Conservation (phyloP, 2,329 filamentous ascomycete genomes). For the Botrytis sinoallii region DNA sequence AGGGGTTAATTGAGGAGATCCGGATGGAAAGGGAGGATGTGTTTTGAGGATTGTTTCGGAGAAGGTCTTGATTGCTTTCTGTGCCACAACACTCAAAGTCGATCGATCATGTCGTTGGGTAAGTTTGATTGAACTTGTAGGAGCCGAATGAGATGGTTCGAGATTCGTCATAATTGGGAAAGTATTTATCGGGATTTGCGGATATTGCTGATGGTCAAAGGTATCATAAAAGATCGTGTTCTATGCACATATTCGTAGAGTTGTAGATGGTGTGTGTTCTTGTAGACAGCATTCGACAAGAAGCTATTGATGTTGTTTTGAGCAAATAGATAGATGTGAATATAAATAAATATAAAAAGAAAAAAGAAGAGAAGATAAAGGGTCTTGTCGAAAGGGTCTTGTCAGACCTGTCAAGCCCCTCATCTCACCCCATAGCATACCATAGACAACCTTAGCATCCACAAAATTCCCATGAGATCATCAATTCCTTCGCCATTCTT, state of each 20-base stretch:
- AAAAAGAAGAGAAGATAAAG: not conserved
- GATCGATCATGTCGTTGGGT: conserved; percentile 10
- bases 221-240: not conserved
- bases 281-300: no score
- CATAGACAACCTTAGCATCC: not conserved
- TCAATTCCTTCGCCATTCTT: not conserved
- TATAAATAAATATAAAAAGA: not conserved
- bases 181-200: not conserved
- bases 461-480: conserved; percentile 2
- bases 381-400: not conserved
- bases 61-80: conserved; percentile 2
- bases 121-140: conserved; percentile 5
- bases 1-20: not conserved
- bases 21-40: not conserved
- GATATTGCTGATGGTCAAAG: not conserved
- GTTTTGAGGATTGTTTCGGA: conserved; percentile 3
- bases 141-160: not conserved
- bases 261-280: not conserved
- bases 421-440: not conserved
- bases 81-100: not conserved
- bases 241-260: not conserved
- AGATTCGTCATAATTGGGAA: not conserved
- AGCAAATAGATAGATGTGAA: not conserved
- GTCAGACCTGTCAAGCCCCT: not conserved
- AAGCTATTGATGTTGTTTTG: no score